Evolutionary conservation across 495 filamentous ascomycete genomes (phyloP).

Genomic region (Talaromyces liani): DNA sequence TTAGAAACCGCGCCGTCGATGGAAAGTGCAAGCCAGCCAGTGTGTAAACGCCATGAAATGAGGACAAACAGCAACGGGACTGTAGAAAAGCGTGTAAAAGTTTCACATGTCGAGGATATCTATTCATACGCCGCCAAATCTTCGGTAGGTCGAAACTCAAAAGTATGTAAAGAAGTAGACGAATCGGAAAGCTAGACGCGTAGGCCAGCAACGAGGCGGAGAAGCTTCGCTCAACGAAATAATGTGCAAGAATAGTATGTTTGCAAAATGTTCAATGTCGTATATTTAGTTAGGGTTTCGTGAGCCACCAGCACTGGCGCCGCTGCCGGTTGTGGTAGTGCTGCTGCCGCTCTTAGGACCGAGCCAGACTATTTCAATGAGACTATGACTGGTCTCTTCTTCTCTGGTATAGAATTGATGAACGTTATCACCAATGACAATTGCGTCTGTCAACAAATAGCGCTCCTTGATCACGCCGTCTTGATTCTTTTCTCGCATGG

Average conservation of each 20-base stretch:
- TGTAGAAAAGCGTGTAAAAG: background rate
- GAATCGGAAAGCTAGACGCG: background rate
- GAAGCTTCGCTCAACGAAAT: slow-evolving; percentile 6
- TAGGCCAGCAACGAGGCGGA: background rate
- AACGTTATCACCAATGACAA: slow-evolving; percentile 37
- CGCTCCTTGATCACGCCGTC: slow-evolving; percentile 38
- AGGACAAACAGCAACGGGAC: background rate
- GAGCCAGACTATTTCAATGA: slow-evolving; percentile 45
- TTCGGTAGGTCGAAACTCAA: background rate
- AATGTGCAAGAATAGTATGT: slow-evolving; percentile 10
- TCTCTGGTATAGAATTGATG: slow-evolving; percentile 43
- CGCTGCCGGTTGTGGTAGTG: slow-evolving; percentile 14
- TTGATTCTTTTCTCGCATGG: slow-evolving; percentile 38
- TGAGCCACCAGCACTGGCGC: slow-evolving; percentile 22
- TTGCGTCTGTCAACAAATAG: slow-evolving; percentile 36
- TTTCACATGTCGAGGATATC: slow-evolving; percentile 2
- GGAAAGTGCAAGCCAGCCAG: slow-evolving; percentile 5
- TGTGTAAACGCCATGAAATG: slow-evolving; percentile 10
- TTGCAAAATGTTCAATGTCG: slow-evolving; percentile 3
- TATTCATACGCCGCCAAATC: slow-evolving; percentile 3
- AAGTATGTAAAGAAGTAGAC: background rate
- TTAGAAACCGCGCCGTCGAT: slow-evolving; percentile 7
- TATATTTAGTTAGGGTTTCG: slow-evolving; percentile 1
- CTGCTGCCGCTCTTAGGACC: slow-evolving; percentile 29
- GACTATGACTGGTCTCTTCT: slow-evolving; percentile 37